Conservation (phyloP, 2,329 filamentous ascomycete species). For the Rhinocladiella similis region DNA sequence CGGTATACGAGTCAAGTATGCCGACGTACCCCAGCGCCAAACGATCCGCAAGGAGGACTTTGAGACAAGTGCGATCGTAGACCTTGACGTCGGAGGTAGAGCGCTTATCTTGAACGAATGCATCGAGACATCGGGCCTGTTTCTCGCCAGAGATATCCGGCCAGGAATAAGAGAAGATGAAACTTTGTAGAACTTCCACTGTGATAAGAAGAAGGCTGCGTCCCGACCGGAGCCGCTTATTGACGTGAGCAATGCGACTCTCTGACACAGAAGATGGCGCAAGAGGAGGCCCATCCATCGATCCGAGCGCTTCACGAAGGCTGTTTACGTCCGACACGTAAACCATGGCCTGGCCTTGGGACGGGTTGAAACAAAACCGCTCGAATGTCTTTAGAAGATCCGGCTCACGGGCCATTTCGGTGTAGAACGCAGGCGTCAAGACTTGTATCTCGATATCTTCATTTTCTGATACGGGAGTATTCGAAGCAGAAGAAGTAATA, state of each 20-base stretch:
- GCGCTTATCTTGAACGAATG: not conserved
- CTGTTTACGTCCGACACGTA: slow-evolving; percentile 4
- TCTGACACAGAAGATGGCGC: not conserved
- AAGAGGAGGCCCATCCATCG: too few species aligned
- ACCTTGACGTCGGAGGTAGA: not conserved
- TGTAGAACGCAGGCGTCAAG: slow-evolving; percentile 20
- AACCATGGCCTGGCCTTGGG: slow-evolving; percentile 11
- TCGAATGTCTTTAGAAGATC: slow-evolving; percentile 3
- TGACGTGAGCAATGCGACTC: not conserved
- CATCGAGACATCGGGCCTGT: not conserved
- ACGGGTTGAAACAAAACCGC: slow-evolving; percentile 9
- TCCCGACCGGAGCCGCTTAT: not conserved
- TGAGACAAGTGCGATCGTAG: slow-evolving; percentile 5
- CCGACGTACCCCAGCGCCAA: slow-evolving; percentile 10
- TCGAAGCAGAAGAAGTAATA: too few species aligned
- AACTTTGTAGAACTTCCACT: not conserved
- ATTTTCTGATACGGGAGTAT: not conserved
- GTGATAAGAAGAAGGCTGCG: not conserved
- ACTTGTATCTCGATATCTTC: slow-evolving; percentile 7
- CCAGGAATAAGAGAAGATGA: not conserved
- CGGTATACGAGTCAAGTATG: slow-evolving; percentile 8
- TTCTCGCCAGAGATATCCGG: not conserved
- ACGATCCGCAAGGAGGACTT: slow-evolving; percentile 13
- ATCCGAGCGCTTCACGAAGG: not conserved
- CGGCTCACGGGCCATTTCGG: slow-evolving; percentile 9